Base-by-base conservation (phyloP, 805 yeast genomes). In the Candida railenensis region DNA sequence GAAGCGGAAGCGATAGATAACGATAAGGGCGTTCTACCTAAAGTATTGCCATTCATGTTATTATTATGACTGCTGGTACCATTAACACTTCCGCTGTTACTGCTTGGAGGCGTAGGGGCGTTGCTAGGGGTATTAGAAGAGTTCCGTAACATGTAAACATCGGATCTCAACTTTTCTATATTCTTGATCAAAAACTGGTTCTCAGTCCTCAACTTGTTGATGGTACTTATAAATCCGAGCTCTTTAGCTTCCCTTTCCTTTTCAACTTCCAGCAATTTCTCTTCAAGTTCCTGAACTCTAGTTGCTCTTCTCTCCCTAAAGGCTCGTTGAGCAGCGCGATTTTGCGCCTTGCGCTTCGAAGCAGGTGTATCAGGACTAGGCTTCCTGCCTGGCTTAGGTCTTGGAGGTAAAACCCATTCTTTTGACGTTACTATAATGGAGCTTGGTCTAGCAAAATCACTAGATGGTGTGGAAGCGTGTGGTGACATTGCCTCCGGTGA, bases 251-350 rank as follows among this genome's bases (percentile, higher is more conserved):
- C 87, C 47, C 78, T 76, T 54, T 81, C 91, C 53, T 79, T 77
- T 64, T 86, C 92, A 44, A 83, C 76, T 56, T 79, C 87, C 59
- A 77, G 69, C 47, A 85, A 73, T 63, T 81, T 82, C 43, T 76
- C 79, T 61, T 89, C 96, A 45, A 91, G 71, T 59, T 87, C 95
- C 48, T 81, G 82, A 5, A 89, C 88, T 43, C 90, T 69, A 28
- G 87, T 86, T 16, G 96, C 95, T 56, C 95, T 71, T 53, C 96
- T 75, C 62, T 89, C 95, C 53, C 97, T 71, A 68, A 89, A 88
- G 2, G 97, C 95, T 48, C 96, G 62, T 71, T 91, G 96, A 19
- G 97, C 96, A n/a, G 94, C 96, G 48, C 97, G 71, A 61, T 90
- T 90, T 64, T 87, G 97, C 2, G 96, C 96, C 65, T 89, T 89